phyloP scores from a whole-genome alignment of 345 rosid species.

The Populus nigra region DNA sequence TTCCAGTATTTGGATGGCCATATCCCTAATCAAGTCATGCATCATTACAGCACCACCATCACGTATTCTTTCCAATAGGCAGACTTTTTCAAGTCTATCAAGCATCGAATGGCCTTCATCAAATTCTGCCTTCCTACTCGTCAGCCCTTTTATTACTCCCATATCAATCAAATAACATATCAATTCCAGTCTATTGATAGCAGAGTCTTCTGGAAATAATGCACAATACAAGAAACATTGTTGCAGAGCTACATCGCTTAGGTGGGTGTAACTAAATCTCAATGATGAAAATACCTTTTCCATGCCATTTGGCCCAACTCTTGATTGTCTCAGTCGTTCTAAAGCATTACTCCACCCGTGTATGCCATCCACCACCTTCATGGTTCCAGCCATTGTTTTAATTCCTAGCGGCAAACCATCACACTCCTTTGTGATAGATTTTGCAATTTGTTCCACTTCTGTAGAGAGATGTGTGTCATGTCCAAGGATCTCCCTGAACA shows the following conservation, averaged over 20 bases:
- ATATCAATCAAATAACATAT: slow-evolving; percentile 13
- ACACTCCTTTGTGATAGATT: not conserved
- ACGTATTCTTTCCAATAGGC: too few relatives aligned
- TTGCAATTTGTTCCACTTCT: too few relatives aligned
- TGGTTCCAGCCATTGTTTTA: not conserved
- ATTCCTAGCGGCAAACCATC: not conserved
- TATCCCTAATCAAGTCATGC: too few relatives aligned
- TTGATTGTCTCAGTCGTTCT: too few relatives aligned
- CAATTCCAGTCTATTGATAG: not conserved
- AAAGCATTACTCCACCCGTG: not conserved
- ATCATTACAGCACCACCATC: too few relatives aligned
- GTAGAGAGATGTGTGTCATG: not conserved
- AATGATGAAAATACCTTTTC: too few relatives aligned
- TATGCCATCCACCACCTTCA: not conserved
- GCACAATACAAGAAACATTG: slow-evolving; percentile 17
- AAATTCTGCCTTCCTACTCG: not conserved
- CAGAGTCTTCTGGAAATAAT: slow-evolving; percentile 10
- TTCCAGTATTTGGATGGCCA: too few relatives aligned
- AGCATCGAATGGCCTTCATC: slow-evolving; percentile 15
- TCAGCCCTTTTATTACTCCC: slow-evolving; percentile 14
- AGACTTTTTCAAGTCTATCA: not conserved
- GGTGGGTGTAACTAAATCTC: too few relatives aligned
- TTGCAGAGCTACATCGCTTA: not conserved
- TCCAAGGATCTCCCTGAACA: too few relatives aligned
- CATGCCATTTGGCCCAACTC: too few relatives aligned